Conservation (phyloP, 2,329 filamentous ascomycete genomes). For the Gaeumannomyces tritici region DNA sequence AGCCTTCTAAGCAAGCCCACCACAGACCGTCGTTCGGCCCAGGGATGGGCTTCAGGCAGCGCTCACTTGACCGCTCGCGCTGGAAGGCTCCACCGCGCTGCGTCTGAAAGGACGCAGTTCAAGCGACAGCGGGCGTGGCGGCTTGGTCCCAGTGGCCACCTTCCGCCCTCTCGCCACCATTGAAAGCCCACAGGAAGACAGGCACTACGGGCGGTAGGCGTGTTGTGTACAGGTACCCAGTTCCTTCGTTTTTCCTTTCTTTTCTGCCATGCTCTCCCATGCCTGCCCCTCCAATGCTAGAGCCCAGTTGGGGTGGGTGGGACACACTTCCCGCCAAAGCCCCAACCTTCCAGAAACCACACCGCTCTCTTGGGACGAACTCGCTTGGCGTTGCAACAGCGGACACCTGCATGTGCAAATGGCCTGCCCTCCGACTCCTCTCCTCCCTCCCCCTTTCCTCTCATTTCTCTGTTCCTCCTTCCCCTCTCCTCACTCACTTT, state of each 20-base stretch:
- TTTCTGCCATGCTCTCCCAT: no score
- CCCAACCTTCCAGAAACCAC: not conserved
- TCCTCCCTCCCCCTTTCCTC: not conserved
- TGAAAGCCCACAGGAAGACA: not conserved
- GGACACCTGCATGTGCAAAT: not conserved
- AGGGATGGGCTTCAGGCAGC: not conserved
- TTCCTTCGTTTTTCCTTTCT: not conserved
- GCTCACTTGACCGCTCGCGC: not conserved
- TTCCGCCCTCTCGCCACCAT: not conserved
- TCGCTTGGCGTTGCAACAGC: not conserved
- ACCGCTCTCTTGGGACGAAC: not conserved
- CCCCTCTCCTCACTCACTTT: not conserved
- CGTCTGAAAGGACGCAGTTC: not conserved
- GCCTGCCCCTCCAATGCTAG: not conserved
- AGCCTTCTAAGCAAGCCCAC: not conserved
- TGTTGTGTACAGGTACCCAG: not conserved
- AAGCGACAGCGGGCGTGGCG: not conserved
- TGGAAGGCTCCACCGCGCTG: not conserved
- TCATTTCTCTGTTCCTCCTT: no score
- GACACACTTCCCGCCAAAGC: not conserved
- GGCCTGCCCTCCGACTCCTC: not conserved
- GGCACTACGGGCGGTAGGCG: not conserved
- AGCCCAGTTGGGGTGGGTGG: not conserved
- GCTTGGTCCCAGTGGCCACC: not conserved
- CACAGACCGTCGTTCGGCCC: not conserved